A percentile compares a stretch with the other conserved stretches of the same genome.
Evolutionary conservation across 345 rosid genomes (phyloP).

Genomic region (Erodium maritimum): DNA sequence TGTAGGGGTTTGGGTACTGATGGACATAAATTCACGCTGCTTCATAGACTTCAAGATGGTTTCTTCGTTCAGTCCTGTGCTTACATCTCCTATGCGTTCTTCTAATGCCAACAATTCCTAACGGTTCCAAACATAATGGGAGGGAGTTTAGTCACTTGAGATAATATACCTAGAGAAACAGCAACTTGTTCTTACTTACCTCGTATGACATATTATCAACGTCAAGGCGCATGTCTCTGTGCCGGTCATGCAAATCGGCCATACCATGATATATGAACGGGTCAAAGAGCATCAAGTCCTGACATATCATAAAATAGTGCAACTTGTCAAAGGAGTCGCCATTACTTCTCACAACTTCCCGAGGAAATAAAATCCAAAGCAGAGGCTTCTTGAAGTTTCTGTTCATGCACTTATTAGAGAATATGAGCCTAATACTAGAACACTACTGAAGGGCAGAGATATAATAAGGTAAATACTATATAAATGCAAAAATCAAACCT

Average conservation of each 20-base stretch:
- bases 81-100: constrained; percentile 85
- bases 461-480: background rate
- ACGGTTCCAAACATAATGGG: too few relatives aligned
- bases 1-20: constrained; percentile 14
- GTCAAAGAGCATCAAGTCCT: constrained; percentile 81
- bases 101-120: constrained; percentile 83
- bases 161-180: too few relatives aligned
- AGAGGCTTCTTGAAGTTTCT: too few relatives aligned
- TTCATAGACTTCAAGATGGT: constrained; percentile 39
- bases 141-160: too few relatives aligned
- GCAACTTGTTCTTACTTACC: constrained; percentile 24
- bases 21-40: constrained; percentile 28
- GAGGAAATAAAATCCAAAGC: too few relatives aligned
- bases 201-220: constrained; percentile 97
- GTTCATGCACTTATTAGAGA: too few relatives aligned
- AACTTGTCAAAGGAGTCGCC: too few relatives aligned
- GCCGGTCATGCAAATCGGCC: constrained; percentile 75
- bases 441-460: constrained; percentile 1
- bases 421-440: too few relatives aligned
- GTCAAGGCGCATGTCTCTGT: constrained; percentile 87
- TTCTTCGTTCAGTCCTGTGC: constrained; percentile 74
- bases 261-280: constrained; percentile 57
- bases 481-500: constrained; percentile 35
- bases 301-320: constrained; percentile 6
- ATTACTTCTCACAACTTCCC: too few relatives aligned